Conservation (phyloP, 306 rosid species). For the Arachis stenosperma region DNA sequence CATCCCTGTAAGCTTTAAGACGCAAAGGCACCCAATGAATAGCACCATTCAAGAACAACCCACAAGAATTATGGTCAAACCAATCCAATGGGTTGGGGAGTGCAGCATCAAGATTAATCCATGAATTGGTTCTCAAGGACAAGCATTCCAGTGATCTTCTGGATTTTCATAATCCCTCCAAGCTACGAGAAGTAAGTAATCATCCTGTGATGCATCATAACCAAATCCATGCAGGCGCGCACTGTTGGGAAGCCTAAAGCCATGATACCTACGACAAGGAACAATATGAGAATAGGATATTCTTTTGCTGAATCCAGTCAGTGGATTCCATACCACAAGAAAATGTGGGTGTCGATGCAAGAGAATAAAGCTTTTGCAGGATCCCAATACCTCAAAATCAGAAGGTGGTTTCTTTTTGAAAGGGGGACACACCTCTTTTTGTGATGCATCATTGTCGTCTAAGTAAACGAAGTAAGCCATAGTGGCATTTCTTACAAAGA, state of each 20-base stretch:
- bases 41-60: not conserved
- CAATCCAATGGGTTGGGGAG: not conserved
- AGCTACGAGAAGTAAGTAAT: not conserved
- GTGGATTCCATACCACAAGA: not conserved
- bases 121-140: not conserved
- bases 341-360: too few species aligned
- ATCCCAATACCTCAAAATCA: too few species aligned
- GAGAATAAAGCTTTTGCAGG: too few species aligned
- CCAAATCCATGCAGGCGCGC: not conserved
- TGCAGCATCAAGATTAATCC: not conserved
- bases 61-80: accelerated
- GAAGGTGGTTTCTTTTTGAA: too few species aligned
- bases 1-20: not conserved
- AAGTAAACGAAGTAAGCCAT: too few species aligned
- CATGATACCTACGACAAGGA: accelerated
- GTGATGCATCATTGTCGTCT: accelerated
- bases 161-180: not conserved
- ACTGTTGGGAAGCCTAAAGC: not conserved
- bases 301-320: not conserved
- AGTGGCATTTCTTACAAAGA: too few species aligned
- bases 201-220: not conserved
- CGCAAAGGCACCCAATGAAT: not conserved
- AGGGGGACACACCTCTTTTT: too few species aligned
- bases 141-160: not conserved
- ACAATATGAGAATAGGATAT: too few species aligned